A percentile compares a stretch with the other conserved stretches of the same genome.
phyloP scores from a whole-genome alignment of 148 eudicot genomes.

The Chenopodium album region DNA sequence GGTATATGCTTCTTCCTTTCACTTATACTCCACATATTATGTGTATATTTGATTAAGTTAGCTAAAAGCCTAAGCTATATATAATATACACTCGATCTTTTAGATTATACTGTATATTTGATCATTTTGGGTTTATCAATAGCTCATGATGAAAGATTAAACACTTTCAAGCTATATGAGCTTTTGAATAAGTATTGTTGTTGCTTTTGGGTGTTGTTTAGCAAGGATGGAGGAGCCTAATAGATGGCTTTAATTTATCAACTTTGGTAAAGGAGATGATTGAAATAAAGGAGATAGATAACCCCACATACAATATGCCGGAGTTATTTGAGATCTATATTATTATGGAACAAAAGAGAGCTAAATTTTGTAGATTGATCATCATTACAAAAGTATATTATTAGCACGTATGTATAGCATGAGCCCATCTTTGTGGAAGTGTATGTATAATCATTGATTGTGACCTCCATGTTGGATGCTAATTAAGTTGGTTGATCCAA shows the following conservation, averaged over 20 bases:
- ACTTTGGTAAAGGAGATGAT: conserved; percentile 14
- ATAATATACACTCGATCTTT: background rate
- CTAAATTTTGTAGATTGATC: background rate
- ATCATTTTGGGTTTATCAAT: conserved; percentile 16
- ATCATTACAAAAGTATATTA: too few relatives aligned
- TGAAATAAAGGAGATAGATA: conserved; percentile 3
- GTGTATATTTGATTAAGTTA: background rate
- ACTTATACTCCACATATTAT: background rate
- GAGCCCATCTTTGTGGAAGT: background rate
- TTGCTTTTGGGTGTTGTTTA: conserved; percentile 6
- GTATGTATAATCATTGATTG: background rate
- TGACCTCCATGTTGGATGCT: background rate
- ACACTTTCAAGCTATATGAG: conserved; percentile 10
- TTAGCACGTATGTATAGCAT: background rate
- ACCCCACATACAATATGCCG: conserved; percentile 17
- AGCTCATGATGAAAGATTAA: conserved; percentile 12
- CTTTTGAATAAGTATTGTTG: background rate
- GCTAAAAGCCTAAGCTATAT: background rate
- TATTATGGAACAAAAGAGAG: conserved; percentile 10
- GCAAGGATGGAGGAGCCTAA: background rate
- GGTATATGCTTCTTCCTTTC: background rate
- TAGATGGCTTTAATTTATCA: background rate
- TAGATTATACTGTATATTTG: conserved; percentile 17
- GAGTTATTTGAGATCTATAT: too few relatives aligned
- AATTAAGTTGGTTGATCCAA: background rate